Evolutionary conservation across 2,329 filamentous ascomycete genomes (phyloP).

Genomic region (Xylariaceae sp.): DNA sequence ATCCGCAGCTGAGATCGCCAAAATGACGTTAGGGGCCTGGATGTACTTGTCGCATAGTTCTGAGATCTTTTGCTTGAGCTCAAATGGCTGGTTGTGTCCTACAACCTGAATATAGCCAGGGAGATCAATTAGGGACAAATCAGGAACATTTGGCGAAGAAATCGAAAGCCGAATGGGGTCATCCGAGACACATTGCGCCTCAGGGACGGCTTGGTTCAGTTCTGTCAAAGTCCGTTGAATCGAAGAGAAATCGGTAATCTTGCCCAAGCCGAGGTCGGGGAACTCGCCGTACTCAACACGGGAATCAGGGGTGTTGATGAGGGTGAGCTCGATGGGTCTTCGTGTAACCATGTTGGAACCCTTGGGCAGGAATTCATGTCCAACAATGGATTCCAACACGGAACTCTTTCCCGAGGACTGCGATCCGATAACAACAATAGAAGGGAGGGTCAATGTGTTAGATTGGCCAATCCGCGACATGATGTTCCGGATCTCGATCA

Average conservation of each 20-base stretch:
- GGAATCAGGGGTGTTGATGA: conserved; percentile 89
- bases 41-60: conserved; percentile 99
- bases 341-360: conserved; percentile 98
- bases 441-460: conserved; percentile 79
- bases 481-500: conserved; percentile 97
- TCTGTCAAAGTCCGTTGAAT: conserved; percentile 94
- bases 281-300: conserved; percentile 93
- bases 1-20: conserved; percentile 95
- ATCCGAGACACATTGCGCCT: conserved; percentile 86
- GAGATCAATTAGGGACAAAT: conserved; percentile 91
- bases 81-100: conserved; percentile 80
- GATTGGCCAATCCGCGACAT: conserved; percentile 90
- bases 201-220: conserved; percentile 86
- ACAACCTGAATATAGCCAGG: conserved; percentile 97
- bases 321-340: conserved; percentile 88
- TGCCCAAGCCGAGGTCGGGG: conserved; percentile 81
- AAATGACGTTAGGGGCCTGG: conserved; percentile 87
- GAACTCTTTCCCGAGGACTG: conserved; percentile 98
- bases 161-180: conserved; percentile 95
- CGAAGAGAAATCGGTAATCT: conserved; percentile 83
- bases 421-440: conserved; percentile 98
- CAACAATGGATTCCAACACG: conserved; percentile 92
- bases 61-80: conserved; percentile 92
- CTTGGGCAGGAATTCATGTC: conserved; percentile 95
- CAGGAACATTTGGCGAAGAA: conserved; percentile 90